These are phyloP conservation scores for Candida koratica DNA, from an alignment of 805 yeast species.

Conservation along the genomic window DNA sequence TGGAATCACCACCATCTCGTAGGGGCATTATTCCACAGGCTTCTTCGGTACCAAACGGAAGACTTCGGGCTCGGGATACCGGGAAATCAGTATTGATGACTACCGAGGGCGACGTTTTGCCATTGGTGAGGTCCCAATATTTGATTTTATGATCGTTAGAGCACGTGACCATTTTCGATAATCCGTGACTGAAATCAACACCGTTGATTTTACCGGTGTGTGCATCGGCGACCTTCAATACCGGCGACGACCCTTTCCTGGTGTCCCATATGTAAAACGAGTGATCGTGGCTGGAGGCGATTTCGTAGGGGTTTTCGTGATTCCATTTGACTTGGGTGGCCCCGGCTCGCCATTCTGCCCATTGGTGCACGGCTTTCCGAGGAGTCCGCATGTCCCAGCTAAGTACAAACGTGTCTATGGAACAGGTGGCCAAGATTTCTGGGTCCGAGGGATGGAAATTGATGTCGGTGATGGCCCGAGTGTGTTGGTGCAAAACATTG, in stretches of 20 bases:
- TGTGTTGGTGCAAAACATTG: slow-evolving; percentile 83
- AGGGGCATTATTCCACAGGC: slow-evolving; percentile 89
- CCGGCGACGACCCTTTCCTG: slow-evolving; percentile 75
- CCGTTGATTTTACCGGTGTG: slow-evolving; percentile 89
- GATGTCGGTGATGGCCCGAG: slow-evolving; percentile 92
- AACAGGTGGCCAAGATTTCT: slow-evolving; percentile 85
- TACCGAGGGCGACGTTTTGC: slow-evolving; percentile 43
- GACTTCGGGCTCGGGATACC: slow-evolving; percentile 78
- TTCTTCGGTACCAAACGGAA: slow-evolving; percentile 74
- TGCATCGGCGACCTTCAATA: slow-evolving; percentile 57
- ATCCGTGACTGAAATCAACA: slow-evolving; percentile 68
- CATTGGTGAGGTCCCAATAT: slow-evolving; percentile 62
- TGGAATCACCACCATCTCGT: slow-evolving; percentile 73
- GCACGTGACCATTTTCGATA: slow-evolving; percentile 66
- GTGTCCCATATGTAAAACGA: slow-evolving; percentile 83
- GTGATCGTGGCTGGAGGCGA: slow-evolving; percentile 86
- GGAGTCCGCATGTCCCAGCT: slow-evolving; percentile 92
- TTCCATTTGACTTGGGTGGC: slow-evolving; percentile 97
- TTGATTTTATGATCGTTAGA: slow-evolving; percentile 82
- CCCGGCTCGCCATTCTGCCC: slow-evolving; percentile 94
- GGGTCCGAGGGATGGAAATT: slow-evolving; percentile 88
- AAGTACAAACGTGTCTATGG: slow-evolving; percentile 81
- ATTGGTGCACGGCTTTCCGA: slow-evolving; percentile 62
- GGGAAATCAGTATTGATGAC: slow-evolving; percentile 76
- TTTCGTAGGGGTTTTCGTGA: slow-evolving; percentile 62